Evolutionary conservation across 2,329 filamentous ascomycete species (phyloP), one percentile per base, ranked within the genome.

Genomic region (Aspergillus tubingensis): DNA sequence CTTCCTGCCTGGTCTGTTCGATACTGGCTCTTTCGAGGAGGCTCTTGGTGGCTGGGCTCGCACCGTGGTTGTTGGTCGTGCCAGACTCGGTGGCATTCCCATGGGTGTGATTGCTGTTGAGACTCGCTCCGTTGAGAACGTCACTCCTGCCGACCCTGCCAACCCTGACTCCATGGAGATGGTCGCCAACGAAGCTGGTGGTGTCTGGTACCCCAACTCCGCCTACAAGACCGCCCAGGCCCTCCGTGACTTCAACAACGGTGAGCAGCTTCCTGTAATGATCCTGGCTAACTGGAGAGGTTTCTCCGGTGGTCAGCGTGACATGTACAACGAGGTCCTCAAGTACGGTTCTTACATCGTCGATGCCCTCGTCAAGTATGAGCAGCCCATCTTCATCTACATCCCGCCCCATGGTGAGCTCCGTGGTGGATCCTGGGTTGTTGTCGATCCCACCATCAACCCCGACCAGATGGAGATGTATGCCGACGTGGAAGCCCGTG

Each of bases 281-380:
- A 99, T 99, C 76, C 88, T 99, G 66, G 95, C 95, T 80, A 99
- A 99, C 86, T 99, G 95, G 95, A 90, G 95, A 88, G 95, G 95
- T 83, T 99, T 99, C 91, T 99, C 95, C 68, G 95, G 95, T 83
- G 95, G 95, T 67, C 95, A 99, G 82, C 92, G 94, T 70, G 95
- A 99, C 81, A 99, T 99, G 95, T 99, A 96, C 88, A 97, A 98
- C 82, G 95, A 99, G 81, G 95, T 99, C 15, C 88, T 99, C 79
- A 99, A 99, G 85, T 99, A 99, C 74, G 95, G 95, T 75, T 97
- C 94, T 17, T 98, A 95, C 85, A 99, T 99, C 74, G 95, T 99
- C 69, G 95, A 99, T 73, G 94, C 94, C 58, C 89, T 99, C 51
- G 92, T 96, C 84, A 96, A 97, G 82, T 99, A 92, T 75, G 91